A percentile compares a stretch with the other conserved stretches of the same genome.
Conservation (phyloP, 352 stramenopile genomes). For the Phytopythium cucurbitacearum region DNA sequence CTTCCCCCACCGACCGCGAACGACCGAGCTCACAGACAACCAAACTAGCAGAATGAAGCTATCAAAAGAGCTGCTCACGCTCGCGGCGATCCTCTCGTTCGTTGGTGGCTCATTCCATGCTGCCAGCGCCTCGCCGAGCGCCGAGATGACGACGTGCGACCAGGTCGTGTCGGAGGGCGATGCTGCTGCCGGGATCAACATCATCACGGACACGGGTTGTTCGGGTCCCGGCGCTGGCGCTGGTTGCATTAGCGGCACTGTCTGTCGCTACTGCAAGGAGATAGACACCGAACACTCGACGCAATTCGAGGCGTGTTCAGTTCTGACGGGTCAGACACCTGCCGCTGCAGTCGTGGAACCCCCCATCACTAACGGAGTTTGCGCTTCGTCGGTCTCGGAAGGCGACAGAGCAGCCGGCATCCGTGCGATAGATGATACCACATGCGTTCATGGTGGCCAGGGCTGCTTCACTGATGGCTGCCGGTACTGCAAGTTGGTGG, state of each 20-base stretch:
- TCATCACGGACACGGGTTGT: constrained; percentile 11
- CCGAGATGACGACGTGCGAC: constrained; percentile 7
- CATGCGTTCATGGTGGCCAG: constrained; percentile 25
- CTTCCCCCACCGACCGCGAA: no score
- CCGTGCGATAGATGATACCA: constrained; percentile 16
- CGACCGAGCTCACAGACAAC: no score
- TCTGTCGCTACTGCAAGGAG: constrained; percentile 35
- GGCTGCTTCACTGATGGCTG: constrained; percentile 24
- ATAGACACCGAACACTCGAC: constrained; percentile 15
- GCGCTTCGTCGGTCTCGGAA: constrained; percentile 11
- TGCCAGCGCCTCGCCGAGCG: neutral
- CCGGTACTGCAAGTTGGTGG: constrained; percentile 21
- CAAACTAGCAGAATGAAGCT: no score
- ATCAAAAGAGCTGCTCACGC: no score
- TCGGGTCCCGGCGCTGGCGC: constrained; percentile 20
- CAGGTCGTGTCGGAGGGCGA: constrained; percentile 25
- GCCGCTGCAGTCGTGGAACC: no score
- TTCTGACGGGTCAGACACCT: neutral
- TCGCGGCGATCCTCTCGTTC: no score
- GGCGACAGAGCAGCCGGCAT: constrained; percentile 31
- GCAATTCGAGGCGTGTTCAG: constrained; percentile 17
- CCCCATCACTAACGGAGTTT: neutral
- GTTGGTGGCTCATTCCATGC: no score
- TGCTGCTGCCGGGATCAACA: constrained; percentile 23
- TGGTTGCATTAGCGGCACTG: constrained; percentile 21